phyloP scores from a whole-genome alignment of 768 basidiomycete genomes.

The Ephemerocybe angulata region DNA sequence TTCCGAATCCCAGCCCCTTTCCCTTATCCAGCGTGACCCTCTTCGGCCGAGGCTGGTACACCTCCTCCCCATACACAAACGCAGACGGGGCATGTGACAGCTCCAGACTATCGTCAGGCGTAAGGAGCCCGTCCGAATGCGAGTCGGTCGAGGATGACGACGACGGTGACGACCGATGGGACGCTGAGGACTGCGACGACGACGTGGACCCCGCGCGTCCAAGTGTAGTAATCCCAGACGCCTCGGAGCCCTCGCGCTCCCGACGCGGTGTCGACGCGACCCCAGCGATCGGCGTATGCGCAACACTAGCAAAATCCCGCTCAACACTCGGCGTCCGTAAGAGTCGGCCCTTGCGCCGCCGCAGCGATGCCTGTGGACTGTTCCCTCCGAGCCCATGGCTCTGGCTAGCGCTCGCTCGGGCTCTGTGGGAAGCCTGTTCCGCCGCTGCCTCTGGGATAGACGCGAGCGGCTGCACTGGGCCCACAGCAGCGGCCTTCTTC shows the following conservation, averaged over 20 bases:
- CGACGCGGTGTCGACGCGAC: no score
- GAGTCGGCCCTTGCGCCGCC: slow-evolving; percentile 26
- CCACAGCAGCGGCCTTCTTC: not conserved
- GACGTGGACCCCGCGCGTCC: slow-evolving; percentile 7
- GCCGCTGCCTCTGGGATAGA: not conserved
- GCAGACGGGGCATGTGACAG: not conserved
- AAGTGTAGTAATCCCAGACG: slow-evolving; percentile 12
- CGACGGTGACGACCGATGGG: slow-evolving; percentile 11
- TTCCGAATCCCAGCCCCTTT: not conserved
- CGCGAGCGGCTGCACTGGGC: not conserved
- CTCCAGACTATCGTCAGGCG: slow-evolving; percentile 14
- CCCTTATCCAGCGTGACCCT: not conserved
- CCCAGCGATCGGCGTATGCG: no score
- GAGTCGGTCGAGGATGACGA: slow-evolving; percentile 5
- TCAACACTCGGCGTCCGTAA: slow-evolving; percentile 37
- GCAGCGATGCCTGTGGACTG: slow-evolving; percentile 19
- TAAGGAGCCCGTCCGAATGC: slow-evolving; percentile 14
- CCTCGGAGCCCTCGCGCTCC: slow-evolving; percentile 15
- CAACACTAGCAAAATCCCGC: slow-evolving; percentile 32
- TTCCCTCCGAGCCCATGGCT: slow-evolving; percentile 3
- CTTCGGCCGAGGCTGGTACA: no score
- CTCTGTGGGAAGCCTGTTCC: not conserved
- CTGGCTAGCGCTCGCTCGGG: slow-evolving; percentile 1
- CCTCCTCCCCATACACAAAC: not conserved
- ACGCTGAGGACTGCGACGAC: slow-evolving; percentile 11